phyloP scores from a whole-genome alignment of 164 flowering plant species.

The Liriodendron chinense region DNA sequence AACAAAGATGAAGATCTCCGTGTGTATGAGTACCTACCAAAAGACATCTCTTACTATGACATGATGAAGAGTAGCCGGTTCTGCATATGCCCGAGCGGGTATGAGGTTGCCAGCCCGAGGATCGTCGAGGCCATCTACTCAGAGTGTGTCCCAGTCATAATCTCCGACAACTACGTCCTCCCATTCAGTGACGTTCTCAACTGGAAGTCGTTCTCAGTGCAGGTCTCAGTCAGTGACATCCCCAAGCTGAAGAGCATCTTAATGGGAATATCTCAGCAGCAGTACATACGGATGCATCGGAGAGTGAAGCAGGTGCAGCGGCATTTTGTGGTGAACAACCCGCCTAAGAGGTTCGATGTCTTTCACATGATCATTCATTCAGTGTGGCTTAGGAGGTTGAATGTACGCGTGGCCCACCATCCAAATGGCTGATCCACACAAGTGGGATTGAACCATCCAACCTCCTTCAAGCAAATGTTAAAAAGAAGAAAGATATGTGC shows the following conservation, averaged over 20 bases:
- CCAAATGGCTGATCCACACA: too few relatives aligned
- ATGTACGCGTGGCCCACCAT: neutral
- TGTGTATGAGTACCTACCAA: slow-evolving; percentile 13
- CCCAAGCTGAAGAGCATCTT: slow-evolving; percentile 15
- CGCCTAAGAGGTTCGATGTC: slow-evolving; percentile 19
- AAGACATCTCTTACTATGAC: slow-evolving; percentile 10
- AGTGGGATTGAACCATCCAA: too few relatives aligned
- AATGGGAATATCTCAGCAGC: slow-evolving; percentile 14
- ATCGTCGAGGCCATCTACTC: slow-evolving; percentile 20
- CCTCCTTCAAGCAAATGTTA: too few relatives aligned
- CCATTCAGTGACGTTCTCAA: slow-evolving; percentile 21
- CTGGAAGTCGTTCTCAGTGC: slow-evolving; percentile 16
- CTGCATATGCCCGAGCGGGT: slow-evolving; percentile 19
- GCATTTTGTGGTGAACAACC: slow-evolving; percentile 15
- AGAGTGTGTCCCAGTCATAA: slow-evolving; percentile 17
- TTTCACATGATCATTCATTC: slow-evolving; percentile 22
- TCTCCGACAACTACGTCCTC: slow-evolving; percentile 9
- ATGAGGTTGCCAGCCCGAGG: slow-evolving; percentile 20
- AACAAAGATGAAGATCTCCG: slow-evolving; percentile 26
- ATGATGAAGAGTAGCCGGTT: slow-evolving; percentile 19
- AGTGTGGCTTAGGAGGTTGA: slow-evolving; percentile 19
- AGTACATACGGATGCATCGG: slow-evolving; percentile 14
- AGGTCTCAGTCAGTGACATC: slow-evolving; percentile 11
- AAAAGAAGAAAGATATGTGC: too few relatives aligned
- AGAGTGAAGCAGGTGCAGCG: slow-evolving; percentile 18